These are phyloP conservation scores for Exophiala bonariae DNA, from an alignment of 2,329 filamentous ascomycete species.

Conservation along the genomic window DNA sequence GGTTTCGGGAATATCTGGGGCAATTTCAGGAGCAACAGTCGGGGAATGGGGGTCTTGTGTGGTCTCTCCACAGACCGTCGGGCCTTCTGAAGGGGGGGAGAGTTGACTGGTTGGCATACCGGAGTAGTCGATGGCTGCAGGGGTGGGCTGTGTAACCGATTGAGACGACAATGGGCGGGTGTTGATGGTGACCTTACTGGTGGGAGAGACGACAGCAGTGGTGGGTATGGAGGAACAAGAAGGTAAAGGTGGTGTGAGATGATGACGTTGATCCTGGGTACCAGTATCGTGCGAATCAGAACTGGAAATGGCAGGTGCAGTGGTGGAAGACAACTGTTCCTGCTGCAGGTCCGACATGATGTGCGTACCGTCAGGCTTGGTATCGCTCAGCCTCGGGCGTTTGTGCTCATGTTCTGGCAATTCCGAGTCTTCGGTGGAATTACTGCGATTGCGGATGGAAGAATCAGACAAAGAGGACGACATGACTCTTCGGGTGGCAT, in stretches of 20 bases:
- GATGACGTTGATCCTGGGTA: background rate
- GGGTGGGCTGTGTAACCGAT: slow-evolving; percentile 18
- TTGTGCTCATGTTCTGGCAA: slow-evolving; percentile 29
- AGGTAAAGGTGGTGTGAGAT: slow-evolving; percentile 19
- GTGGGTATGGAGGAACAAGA: slow-evolving; percentile 26
- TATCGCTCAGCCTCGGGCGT: slow-evolving; percentile 28
- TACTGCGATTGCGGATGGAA: slow-evolving; percentile 26
- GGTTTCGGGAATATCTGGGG: slow-evolving; percentile 24
- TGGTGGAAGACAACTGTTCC: slow-evolving; percentile 8
- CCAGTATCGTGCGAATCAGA: slow-evolving; percentile 1
- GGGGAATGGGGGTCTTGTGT: slow-evolving; percentile 1
- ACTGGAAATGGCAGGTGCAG: slow-evolving; percentile 19
- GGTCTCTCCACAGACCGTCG: slow-evolving; percentile 7
- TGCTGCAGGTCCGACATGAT: slow-evolving; percentile 23
- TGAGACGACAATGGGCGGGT: slow-evolving; percentile 31
- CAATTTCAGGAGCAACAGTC: background rate
- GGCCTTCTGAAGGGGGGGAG: slow-evolving; percentile 1
- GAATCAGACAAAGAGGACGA: slow-evolving; percentile 23
- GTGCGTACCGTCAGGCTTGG: slow-evolving; percentile 20
- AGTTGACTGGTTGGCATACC: slow-evolving; percentile 8
- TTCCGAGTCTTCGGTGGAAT: slow-evolving; percentile 25
- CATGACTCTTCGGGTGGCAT: slow-evolving; percentile 23
- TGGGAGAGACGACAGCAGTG: slow-evolving; percentile 35
- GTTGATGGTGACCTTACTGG: slow-evolving; percentile 50
- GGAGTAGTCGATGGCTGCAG: background rate